A percentile compares a stretch with the other conserved stretches of the same genome.
These are phyloP conservation scores for Senna tora DNA, from an alignment of 306 rosid genomes.

Conservation along the genomic window DNA sequence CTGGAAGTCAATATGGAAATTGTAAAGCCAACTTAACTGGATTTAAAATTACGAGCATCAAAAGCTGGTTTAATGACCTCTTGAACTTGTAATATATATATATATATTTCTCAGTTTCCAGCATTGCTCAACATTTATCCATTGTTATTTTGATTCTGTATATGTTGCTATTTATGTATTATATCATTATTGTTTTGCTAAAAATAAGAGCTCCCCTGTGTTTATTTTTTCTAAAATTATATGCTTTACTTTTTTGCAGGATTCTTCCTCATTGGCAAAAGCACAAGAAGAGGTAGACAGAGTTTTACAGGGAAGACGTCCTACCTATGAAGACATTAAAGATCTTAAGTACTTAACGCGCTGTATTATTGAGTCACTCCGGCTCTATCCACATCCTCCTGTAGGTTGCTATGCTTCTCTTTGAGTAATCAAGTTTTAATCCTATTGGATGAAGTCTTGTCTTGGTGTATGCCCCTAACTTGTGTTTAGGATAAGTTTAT, in stretches of 20 bases:
- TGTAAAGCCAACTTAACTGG: slow-evolving; percentile 12
- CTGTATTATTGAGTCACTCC: slow-evolving; percentile 83
- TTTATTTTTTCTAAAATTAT: slow-evolving; percentile 9
- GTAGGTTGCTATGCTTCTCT: slow-evolving; percentile 51
- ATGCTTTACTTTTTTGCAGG: slow-evolving; percentile 46
- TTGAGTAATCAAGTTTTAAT: neutral
- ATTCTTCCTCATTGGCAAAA: slow-evolving; percentile 61
- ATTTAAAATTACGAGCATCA: slow-evolving; percentile 11
- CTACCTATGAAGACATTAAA: slow-evolving; percentile 81
- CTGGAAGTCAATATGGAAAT: slow-evolving; percentile 22
- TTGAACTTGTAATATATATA: neutral
- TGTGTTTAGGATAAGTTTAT: slow-evolving; percentile 7
- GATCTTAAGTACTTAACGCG: slow-evolving; percentile 79
- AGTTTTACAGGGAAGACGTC: slow-evolving; percentile 77
- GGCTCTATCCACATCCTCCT: slow-evolving; percentile 95
- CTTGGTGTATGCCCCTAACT: neutral
- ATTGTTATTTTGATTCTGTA: slow-evolving; percentile 19
- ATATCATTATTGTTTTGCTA: slow-evolving; percentile 11
- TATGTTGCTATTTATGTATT: slow-evolving; percentile 6
- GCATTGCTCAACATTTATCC: slow-evolving; percentile 31
- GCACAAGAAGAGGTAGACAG: slow-evolving; percentile 87
- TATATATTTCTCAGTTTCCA: slow-evolving; percentile 4
- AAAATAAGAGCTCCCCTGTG: slow-evolving; percentile 9
- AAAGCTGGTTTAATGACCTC: slow-evolving; percentile 24
- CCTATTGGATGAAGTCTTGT: neutral